phyloP scores from a whole-genome alignment of 768 basidiomycete species.

The Hygrophorus pudorinus region DNA sequence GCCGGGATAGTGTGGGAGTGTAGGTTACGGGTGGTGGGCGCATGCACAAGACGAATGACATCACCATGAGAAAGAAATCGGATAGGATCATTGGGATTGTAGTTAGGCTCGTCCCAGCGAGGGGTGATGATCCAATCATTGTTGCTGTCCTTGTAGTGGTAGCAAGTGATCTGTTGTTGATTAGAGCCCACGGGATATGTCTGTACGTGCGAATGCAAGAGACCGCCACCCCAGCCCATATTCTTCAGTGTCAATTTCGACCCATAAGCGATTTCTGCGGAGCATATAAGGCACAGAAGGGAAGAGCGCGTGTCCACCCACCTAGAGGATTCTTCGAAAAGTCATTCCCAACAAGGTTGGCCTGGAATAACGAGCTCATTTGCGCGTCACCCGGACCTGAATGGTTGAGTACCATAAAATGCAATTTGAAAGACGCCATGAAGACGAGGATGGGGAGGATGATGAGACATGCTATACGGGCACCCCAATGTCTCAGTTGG shows the following conservation, averaged over 20 bases:
- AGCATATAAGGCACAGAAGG: background rate
- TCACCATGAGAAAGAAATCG: conserved; percentile 70
- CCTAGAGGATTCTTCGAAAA: conserved; percentile 86
- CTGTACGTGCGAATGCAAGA: conserved; percentile 96
- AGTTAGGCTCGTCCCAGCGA: conserved; percentile 62
- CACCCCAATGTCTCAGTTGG: conserved; percentile 86
- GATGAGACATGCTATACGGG: conserved; percentile 79
- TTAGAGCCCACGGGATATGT: conserved; percentile 84
- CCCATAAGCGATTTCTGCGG: conserved; percentile 75
- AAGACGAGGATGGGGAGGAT: conserved; percentile 87
- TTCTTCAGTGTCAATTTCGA: conserved; percentile 92
- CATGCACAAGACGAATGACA: conserved; percentile 72
- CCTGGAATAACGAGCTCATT: conserved; percentile 98
- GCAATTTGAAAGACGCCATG: conserved; percentile 90
- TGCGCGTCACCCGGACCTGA: conserved; percentile 96
- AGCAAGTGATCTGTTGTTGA: conserved; percentile 98
- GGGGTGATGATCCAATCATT: conserved; percentile 85
- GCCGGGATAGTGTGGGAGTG: conserved; percentile 88
- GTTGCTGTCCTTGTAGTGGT: conserved; percentile 99
- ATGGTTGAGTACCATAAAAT: conserved; percentile 90
- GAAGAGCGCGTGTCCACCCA: conserved; percentile 20
- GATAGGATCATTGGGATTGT: conserved; percentile 59
- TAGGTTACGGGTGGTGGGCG: conserved; percentile 77
- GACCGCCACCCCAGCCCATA: conserved; percentile 95
- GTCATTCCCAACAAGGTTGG: conserved; percentile 89